phyloP scores from a whole-genome alignment of 129 eudicot genomes.

The Centaurea solstitialis region DNA sequence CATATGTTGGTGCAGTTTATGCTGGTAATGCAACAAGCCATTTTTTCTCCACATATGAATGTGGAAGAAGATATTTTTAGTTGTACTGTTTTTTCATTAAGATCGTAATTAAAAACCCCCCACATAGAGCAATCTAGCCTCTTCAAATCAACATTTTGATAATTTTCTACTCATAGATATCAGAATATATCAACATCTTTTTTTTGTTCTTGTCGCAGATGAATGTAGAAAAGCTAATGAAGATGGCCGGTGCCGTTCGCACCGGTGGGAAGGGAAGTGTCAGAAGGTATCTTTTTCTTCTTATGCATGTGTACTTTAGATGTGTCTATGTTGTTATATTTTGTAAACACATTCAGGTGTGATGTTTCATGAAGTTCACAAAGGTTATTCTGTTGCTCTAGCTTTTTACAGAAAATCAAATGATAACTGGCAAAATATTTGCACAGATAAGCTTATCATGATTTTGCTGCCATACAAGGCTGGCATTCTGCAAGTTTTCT shows the following conservation, averaged over 20 bases:
- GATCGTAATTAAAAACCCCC: background rate
- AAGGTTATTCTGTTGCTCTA: background rate
- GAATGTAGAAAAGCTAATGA: conserved; percentile 77
- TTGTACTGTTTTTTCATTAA: background rate
- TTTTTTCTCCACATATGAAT: background rate
- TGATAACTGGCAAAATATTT: background rate
- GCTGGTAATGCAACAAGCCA: background rate
- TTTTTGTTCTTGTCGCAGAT: conserved; percentile 41
- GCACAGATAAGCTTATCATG: background rate
- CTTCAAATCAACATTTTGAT: background rate
- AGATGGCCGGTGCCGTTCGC: conserved; percentile 88
- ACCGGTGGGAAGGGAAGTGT: conserved; percentile 83
- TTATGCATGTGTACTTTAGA: background rate
- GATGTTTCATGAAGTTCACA: background rate
- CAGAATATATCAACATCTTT: background rate
- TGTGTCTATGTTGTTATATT: background rate
- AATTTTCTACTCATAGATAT: background rate
- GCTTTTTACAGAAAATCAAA: background rate
- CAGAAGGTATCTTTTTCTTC: conserved; percentile 49
- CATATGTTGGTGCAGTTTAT: background rate
- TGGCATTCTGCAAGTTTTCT: background rate
- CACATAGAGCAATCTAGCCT: background rate
- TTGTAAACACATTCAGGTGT: background rate
- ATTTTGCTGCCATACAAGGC: background rate
- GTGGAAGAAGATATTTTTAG: background rate